Percentiles rank a stretch among this genome's conserved stretches.
Evolutionary conservation across 495 filamentous ascomycete genomes (phyloP).

Genomic region (Chaetomium tenue): DNA sequence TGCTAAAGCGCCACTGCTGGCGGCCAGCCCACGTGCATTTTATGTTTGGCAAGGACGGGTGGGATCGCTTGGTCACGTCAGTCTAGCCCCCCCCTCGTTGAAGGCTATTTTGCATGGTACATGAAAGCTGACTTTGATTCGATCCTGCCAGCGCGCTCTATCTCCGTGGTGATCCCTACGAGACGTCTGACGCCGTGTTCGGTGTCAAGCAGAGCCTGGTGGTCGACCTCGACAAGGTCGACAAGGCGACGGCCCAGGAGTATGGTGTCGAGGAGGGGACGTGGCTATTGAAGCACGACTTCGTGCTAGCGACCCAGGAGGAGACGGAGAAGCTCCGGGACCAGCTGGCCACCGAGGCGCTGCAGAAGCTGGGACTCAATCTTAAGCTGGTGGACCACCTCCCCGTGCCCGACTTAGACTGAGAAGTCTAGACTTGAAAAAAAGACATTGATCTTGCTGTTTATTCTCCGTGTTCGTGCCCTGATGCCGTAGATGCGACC

Average conservation of each 20-base stretch:
- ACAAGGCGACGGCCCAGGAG: conserved; percentile 55
- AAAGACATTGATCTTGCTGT: conserved; percentile 4
- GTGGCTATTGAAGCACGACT: conserved; percentile 68
- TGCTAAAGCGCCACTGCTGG: conserved; percentile 72
- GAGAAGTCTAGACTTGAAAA: conserved; percentile 8
- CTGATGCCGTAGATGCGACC: conserved; percentile 35
- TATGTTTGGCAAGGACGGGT: conserved; percentile 83
- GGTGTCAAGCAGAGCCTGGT: conserved; percentile 85
- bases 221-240: conserved; percentile 66
- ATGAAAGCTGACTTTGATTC: conserved; percentile 2
- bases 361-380: conserved; percentile 67
- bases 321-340: conserved; percentile 69
- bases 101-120: not conserved
- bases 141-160: conserved; percentile 64
- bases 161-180: conserved; percentile 79
- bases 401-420: conserved; percentile 65
- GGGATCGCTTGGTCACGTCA: conserved; percentile 83
- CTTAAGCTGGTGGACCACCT: conserved; percentile 79
- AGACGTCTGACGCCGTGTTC: conserved; percentile 88
- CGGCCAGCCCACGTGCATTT: conserved; percentile 91
- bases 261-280: conserved; percentile 69
- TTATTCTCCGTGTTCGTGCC: conserved; percentile 36
- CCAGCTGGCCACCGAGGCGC: conserved; percentile 67
- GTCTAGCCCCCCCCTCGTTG: conserved; percentile 33
- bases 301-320: conserved; percentile 66